Conservation (phyloP, 306 rosid species). For the Herpetospermum pedunculosum region DNA sequence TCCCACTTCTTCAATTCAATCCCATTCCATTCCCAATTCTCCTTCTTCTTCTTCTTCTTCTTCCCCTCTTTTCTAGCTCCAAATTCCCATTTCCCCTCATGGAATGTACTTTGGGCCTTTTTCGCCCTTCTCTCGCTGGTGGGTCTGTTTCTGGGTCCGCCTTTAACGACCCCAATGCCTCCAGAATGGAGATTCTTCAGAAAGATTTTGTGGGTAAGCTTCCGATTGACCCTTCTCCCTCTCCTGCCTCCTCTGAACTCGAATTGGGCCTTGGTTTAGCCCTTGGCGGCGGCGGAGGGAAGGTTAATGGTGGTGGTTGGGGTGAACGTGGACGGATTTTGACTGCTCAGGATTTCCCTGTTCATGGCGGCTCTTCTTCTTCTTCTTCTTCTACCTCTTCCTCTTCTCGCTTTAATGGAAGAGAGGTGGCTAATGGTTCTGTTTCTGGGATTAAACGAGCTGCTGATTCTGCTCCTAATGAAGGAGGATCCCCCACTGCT, state of each 20-base stretch:
- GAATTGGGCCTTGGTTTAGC: conserved; percentile 41
- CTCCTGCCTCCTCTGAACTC: conserved; percentile 31
- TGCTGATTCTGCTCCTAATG: conserved; percentile 50
- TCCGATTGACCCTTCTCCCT: conserved; percentile 25
- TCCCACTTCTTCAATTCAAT: background rate
- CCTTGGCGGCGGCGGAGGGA: conserved; percentile 26
- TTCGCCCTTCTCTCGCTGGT: conserved; percentile 12
- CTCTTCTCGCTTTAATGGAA: conserved; percentile 25
- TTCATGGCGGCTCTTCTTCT: conserved; percentile 17
- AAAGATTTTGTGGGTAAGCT: conserved; percentile 19
- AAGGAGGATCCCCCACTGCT: conserved; percentile 40
- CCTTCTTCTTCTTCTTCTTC: background rate
- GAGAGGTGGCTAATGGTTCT: conserved; percentile 16
- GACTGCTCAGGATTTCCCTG: conserved; percentile 55
- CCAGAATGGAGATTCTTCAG: conserved; percentile 24
- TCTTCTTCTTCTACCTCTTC: conserved; percentile 9
- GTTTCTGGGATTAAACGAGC: conserved; percentile 54
- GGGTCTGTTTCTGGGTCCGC: conserved; percentile 30
- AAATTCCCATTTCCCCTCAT: background rate
- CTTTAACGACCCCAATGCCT: conserved; percentile 19
- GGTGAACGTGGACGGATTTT: conserved; percentile 49
- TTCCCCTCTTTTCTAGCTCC: background rate
- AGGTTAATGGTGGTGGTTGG: conserved; percentile 22
- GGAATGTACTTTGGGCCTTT: conserved; percentile 35
- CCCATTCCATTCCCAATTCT: background rate